Conservation (phyloP, 305 asterid genomes). For the Fraxinus albicans region DNA sequence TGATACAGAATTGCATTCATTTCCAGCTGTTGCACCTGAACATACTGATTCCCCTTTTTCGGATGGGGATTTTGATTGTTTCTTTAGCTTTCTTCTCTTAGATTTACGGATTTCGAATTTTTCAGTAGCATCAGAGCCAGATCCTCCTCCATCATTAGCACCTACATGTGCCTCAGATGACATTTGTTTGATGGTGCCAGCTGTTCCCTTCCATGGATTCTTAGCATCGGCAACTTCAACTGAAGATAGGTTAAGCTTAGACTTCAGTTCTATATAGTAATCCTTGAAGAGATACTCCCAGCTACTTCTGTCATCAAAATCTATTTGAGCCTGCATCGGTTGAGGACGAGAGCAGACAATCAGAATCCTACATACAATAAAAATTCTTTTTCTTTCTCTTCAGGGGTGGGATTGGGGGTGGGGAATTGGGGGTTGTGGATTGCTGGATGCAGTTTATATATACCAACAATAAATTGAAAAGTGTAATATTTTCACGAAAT, state of each 20-base stretch:
- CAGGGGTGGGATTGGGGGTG: background rate
- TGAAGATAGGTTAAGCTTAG: background rate
- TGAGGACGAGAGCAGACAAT: background rate
- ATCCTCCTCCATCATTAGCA: slow-evolving; percentile 51
- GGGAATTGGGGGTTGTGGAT: background rate
- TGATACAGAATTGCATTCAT: slow-evolving; percentile 39
- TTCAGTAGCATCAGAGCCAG: slow-evolving; percentile 66
- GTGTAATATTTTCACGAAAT: background rate
- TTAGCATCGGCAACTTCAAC: background rate
- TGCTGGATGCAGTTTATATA: background rate
- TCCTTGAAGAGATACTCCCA: background rate
- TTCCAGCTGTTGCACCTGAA: slow-evolving; percentile 34
- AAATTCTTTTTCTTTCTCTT: background rate
- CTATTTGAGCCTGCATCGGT: background rate
- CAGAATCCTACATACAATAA: background rate
- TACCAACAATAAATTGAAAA: background rate
- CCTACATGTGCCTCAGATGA: slow-evolving; percentile 50
- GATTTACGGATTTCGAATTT: slow-evolving; percentile 51
- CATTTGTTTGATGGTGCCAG: slow-evolving; percentile 52
- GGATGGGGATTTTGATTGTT: slow-evolving; percentile 48
- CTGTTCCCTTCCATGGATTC: slow-evolving; percentile 8
- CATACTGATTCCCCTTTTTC: slow-evolving; percentile 36
- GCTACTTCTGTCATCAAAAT: background rate
- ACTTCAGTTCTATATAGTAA: background rate
- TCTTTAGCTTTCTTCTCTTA: slow-evolving; percentile 63